Conservation (phyloP, 495 filamentous ascomycete species). For the Diplogelasinospora grovesii region DNA sequence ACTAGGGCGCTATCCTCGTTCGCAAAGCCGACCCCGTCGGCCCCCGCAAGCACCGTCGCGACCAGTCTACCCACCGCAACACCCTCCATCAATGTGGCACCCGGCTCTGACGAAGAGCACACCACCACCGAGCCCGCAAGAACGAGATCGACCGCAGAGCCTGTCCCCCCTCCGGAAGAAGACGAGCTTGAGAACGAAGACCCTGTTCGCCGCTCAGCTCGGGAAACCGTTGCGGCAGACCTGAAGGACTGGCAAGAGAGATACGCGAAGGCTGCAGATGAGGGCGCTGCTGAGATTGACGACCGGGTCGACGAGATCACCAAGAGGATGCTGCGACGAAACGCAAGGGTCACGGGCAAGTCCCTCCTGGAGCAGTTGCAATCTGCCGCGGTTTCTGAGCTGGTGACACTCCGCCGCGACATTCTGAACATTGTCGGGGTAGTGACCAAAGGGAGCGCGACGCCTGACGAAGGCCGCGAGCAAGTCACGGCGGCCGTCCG, state of each 20-base stretch:
- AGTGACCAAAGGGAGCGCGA: constrained; percentile 35
- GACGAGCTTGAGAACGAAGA: constrained; percentile 29
- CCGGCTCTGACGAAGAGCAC: constrained; percentile 1
- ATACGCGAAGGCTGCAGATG: constrained; percentile 74
- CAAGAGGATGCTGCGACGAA: constrained; percentile 48
- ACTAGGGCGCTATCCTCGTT: constrained; percentile 26
- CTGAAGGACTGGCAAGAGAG: constrained; percentile 76
- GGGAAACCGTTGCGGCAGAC: constrained; percentile 68
- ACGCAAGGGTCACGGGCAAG: constrained; percentile 50
- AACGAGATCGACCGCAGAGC: constrained; percentile 15
- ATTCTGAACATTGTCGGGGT: constrained; percentile 57
- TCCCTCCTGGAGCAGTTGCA: constrained; percentile 63
- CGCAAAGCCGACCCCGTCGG: constrained; percentile 29
- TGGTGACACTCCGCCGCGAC: constrained; percentile 57
- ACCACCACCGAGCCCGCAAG: constrained; percentile 14
- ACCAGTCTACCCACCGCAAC: constrained; percentile 5
- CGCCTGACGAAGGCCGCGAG: constrained; percentile 54
- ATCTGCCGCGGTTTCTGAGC: constrained; percentile 52
- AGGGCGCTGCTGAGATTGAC: constrained; percentile 74
- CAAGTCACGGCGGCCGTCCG: constrained; percentile 58
- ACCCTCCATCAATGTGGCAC: background rate
- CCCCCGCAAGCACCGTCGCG: constrained; percentile 8
- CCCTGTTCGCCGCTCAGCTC: constrained; percentile 41
- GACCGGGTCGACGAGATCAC: constrained; percentile 57
- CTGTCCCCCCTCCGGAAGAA: constrained; percentile 18